Evolutionary conservation across 2,329 filamentous ascomycete species (phyloP), one percentile per base, ranked within the genome.

Genomic region (Monosporascus sp.): DNA sequence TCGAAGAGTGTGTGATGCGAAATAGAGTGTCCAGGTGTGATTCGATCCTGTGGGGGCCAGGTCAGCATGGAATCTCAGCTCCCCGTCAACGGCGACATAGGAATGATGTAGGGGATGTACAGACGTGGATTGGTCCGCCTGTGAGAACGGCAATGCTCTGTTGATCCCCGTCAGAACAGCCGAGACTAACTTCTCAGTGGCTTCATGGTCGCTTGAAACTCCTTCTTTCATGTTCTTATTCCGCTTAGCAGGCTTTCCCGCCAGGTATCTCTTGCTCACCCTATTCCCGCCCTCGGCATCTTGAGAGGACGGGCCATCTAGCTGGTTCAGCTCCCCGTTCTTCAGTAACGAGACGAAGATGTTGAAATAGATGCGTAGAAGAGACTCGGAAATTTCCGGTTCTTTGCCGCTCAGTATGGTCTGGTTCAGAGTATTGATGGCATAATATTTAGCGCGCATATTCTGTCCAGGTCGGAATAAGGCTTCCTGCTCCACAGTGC

Each of bases 361-460:
- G 36, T 87, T 85, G 68, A 99, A 99, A 74, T 97, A 99, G 45
- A 97, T 92, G 51, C 90, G 85, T 40, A 99, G 77, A 16, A 99
- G 78, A 51, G 87, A 84, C 65, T 88, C 86, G 7, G 92, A 92
- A 19, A 96, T 81, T 19, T 84, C 79, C 40, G 91, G 87, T 66
- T 97, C 93, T 64, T 88, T 94, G 52, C 75, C 82, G 69, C 90
- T 96, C 49, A 99, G 73, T 49, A 97, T 92, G 0, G 93, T 97
- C 73, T 99, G 95, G 69, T 99, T 99, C 49, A 99, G 79, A 0
- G 94, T 97, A 69, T 97, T 97, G 69, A 96, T 86, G 36, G 91
- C 92, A 71, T 96, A 97, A 73, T 99, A 99, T 68, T 90, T 95
- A 41, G 93, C 90, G 62, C 95, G 89, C 37, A 87, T 79, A 65